Percentiles rank a stretch among this genome's conserved stretches.
Evolutionary conservation across 2,329 filamentous ascomycete genomes (phyloP).

Genomic region (Rutstroemia sp.): DNA sequence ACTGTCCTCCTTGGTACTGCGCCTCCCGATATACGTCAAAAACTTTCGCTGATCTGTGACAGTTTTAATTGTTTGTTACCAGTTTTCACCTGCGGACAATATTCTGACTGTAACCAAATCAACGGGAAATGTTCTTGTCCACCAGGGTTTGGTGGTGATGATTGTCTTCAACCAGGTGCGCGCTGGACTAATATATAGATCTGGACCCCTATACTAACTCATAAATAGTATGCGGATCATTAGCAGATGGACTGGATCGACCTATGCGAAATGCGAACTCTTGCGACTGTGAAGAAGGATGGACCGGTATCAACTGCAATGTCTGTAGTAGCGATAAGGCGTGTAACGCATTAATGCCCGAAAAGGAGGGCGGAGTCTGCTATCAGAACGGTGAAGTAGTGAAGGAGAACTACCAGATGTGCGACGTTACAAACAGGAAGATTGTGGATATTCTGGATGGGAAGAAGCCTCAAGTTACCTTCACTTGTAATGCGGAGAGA

Average conservation of each 20-base stretch:
- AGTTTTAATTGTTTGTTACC: conserved; percentile 98
- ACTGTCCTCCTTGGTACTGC: conserved; percentile 70
- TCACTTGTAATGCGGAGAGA: conserved; percentile 72
- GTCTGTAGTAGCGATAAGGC: conserved; percentile 79
- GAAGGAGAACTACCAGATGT: conserved; percentile 95
- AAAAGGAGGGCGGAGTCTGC: conserved; percentile 75
- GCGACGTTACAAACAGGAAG: conserved; percentile 92
- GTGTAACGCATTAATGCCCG: conserved; percentile 83
- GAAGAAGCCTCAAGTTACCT: conserved; percentile 86
- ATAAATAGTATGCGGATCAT: conserved; percentile 68
- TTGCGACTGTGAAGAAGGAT: conserved; percentile 87
- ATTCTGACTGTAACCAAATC: conserved; percentile 77
- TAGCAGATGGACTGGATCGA: conserved; percentile 73
- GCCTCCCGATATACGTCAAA: conserved; percentile 9
- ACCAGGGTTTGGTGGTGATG: conserved; percentile 85
- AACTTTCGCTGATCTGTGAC: conserved; percentile 12
- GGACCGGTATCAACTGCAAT: conserved; percentile 97
- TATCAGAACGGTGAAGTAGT: conserved; percentile 87
- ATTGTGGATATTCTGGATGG: conserved; percentile 81
- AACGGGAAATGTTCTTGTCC: conserved; percentile 93
- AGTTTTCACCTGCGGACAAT: conserved; percentile 86
- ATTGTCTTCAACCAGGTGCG: conserved; percentile 76
- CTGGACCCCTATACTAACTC: conserved; percentile 11
- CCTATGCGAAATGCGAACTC: conserved; percentile 61
- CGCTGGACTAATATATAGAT: neutral